These are phyloP conservation scores for Alternaria consortialis DNA, from an alignment of 2,329 filamentous ascomycete species.

Conservation along the genomic window DNA sequence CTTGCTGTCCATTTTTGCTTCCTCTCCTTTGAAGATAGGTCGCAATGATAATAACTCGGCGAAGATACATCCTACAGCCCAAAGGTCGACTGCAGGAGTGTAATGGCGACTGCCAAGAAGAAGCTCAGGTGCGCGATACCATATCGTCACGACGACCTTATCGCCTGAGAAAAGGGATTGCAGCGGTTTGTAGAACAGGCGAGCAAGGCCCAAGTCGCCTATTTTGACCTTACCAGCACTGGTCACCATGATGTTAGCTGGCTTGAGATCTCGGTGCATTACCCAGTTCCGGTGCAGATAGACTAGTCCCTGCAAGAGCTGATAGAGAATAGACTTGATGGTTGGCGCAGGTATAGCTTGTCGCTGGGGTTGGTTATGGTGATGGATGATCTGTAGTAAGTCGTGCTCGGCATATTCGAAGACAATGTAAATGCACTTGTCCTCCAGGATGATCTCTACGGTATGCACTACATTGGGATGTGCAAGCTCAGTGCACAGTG, in stretches of 20 bases:
- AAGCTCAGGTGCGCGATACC: conserved; percentile 96
- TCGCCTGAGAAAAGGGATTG: conserved; percentile 92
- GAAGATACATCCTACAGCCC: conserved; percentile 98
- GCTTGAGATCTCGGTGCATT: conserved; percentile 94
- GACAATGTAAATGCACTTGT: conserved; percentile 99
- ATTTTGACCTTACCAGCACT: conserved; percentile 90
- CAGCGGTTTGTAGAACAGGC: conserved; percentile 91
- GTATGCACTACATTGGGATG: conserved; percentile 91
- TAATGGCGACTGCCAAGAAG: conserved; percentile 94
- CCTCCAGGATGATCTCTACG: conserved; percentile 94
- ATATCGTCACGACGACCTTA: conserved; percentile 98
- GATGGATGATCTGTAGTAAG: conserved; percentile 95
- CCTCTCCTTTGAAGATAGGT: conserved; percentile 98
- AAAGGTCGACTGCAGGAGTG: conserved; percentile 95
- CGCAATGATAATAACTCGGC: conserved; percentile 88
- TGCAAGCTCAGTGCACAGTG: conserved; percentile 88
- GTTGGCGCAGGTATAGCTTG: conserved; percentile 88
- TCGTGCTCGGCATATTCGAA: conserved; percentile 99
- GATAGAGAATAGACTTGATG: conserved; percentile 93
- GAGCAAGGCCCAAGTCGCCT: conserved; percentile 89
- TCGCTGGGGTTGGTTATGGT: conserved; percentile 88
- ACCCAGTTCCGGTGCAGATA: conserved; percentile 98
- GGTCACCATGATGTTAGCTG: conserved; percentile 98
- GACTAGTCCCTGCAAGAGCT: conserved; percentile 91
- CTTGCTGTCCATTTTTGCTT: conserved; percentile 98